Evolutionary conservation across 352 stramenopile genomes (phyloP).

Genomic region (Pseudoperonospora humuli): DNA sequence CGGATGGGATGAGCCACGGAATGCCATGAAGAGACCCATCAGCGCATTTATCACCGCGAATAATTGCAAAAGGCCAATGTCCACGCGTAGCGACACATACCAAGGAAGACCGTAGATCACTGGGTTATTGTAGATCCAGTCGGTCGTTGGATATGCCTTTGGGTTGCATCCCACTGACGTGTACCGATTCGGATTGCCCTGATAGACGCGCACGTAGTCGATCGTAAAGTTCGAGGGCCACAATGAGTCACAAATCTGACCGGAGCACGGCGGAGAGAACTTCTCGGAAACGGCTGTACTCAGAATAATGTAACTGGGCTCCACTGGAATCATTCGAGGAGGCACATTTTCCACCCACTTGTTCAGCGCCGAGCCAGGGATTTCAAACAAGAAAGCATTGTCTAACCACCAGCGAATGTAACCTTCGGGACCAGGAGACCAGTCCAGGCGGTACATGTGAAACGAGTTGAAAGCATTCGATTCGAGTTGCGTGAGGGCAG

Average conservation of each 20-base stretch:
- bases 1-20: slow-evolving; percentile 43
- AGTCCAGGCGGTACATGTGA: slow-evolving; percentile 95
- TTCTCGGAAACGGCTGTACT: slow-evolving; percentile 96
- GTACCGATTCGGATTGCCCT: slow-evolving; percentile 84
- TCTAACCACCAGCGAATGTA: slow-evolving; percentile 94
- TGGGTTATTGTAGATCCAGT: slow-evolving; percentile 89
- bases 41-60: slow-evolving; percentile 58
- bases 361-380: slow-evolving; percentile 83
- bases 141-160: slow-evolving; percentile 77
- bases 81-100: slow-evolving; percentile 64
- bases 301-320: slow-evolving; percentile 96
- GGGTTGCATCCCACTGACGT: slow-evolving; percentile 92
- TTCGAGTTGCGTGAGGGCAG: slow-evolving; percentile 88
- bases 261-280: slow-evolving; percentile 86
- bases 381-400: slow-evolving; percentile 90
- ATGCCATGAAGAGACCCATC: slow-evolving; percentile 45
- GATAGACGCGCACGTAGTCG: slow-evolving; percentile 93
- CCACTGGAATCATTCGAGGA: slow-evolving; percentile 86
- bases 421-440: slow-evolving; percentile 85
- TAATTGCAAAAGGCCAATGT: slow-evolving; percentile 31
- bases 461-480: slow-evolving; percentile 87
- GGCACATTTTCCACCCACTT: slow-evolving; percentile 56
- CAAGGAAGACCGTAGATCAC: slow-evolving; percentile 78
- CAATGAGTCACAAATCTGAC: slow-evolving; percentile 90
- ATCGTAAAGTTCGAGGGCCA: slow-evolving; percentile 91